phyloP scores from a whole-genome alignment of 148 eudicot genomes.

The Rhododendron molle region DNA sequence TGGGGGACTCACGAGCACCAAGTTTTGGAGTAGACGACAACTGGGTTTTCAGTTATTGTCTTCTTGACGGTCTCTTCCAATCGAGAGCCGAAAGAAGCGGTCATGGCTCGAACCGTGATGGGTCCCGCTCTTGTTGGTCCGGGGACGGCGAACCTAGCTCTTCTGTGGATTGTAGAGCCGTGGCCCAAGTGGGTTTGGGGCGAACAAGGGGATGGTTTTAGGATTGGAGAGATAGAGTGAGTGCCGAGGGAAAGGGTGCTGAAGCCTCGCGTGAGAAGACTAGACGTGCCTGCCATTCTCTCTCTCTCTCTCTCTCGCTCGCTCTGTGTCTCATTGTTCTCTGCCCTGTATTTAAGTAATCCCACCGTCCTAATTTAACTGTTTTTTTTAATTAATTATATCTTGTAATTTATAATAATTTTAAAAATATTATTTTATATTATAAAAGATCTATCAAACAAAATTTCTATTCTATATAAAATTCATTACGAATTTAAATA shows the following conservation, averaged over 20 bases:
- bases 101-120: conserved; percentile 40
- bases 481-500: too few species aligned
- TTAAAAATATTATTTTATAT: too few species aligned
- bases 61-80: conserved; percentile 73
- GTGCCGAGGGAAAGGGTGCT: conserved; percentile 2
- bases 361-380: too few species aligned
- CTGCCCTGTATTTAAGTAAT: neutral
- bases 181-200: neutral
- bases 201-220: neutral
- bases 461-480: too few species aligned
- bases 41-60: conserved; percentile 66
- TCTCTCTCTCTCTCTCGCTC: neutral
- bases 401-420: too few species aligned
- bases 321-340: neutral
- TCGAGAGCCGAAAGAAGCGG: conserved; percentile 66
- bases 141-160: conserved; percentile 14
- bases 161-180: neutral
- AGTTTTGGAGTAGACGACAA: conserved; percentile 88
- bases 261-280: conserved; percentile 3
- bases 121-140: conserved; percentile 1
- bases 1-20: conserved; percentile 82
- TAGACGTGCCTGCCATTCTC: conserved; percentile 12
- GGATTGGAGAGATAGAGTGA: neutral
- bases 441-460: too few species aligned
- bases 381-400: too few species aligned